Percentiles rank a stretch among this genome's conserved stretches.
Evolutionary conservation across 768 basidiomycete genomes (phyloP).

Genomic region (Grammothele lineata): DNA sequence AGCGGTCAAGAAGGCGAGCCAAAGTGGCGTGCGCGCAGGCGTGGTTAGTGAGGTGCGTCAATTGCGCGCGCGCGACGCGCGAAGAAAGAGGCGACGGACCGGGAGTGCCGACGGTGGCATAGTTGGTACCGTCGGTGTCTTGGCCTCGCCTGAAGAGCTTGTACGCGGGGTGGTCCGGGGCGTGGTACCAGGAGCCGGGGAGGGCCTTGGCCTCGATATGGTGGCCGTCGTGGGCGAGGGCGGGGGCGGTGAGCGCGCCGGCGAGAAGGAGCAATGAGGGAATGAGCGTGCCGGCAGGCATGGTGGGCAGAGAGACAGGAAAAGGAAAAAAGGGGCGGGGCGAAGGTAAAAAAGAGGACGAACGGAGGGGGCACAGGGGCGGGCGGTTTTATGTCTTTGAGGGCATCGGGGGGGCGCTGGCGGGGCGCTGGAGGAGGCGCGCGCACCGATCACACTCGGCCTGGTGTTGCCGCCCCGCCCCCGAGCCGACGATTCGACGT

Average conservation of each 20-base stretch:
- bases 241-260: constrained; percentile 11
- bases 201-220: constrained; percentile 20
- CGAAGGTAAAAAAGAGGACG: constrained; percentile 34
- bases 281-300: constrained; percentile 39
- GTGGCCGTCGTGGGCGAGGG: constrained; percentile 16
- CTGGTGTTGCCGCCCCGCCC: constrained; percentile 4
- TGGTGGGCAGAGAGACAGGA: constrained; percentile 14
- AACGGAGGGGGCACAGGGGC: constrained; percentile 29
- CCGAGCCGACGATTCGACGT: background rate
- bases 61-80: background rate
- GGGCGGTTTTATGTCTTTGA: constrained; percentile 1
- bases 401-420: background rate
- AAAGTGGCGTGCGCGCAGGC: background rate
- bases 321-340: too few species aligned
- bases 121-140: constrained; percentile 41
- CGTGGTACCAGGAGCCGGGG: constrained; percentile 56
- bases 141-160: constrained; percentile 55
- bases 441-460: constrained; percentile 16
- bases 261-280: constrained; percentile 30
- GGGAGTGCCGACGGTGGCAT: constrained; percentile 55
- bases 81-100: constrained; percentile 35
- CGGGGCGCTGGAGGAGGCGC: background rate
- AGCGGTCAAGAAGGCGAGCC: background rate
- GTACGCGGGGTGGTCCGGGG: constrained; percentile 54
- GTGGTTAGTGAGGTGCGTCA: too few species aligned